phyloP scores from a whole-genome alignment of 306 rosid genomes.

The Ochetophila trinervis region DNA sequence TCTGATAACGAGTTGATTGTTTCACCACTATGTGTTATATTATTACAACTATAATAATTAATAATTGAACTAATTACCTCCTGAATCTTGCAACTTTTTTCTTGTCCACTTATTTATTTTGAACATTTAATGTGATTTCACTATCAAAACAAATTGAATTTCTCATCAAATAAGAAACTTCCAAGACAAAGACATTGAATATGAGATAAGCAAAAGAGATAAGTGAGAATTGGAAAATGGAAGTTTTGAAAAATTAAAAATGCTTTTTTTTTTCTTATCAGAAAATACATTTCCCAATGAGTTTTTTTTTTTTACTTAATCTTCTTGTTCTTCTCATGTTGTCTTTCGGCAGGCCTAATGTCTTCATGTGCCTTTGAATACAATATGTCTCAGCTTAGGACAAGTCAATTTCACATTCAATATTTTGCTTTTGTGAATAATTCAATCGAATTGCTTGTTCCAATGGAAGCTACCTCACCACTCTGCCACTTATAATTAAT shows the following conservation, averaged over 20 bases:
- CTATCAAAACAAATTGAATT: not conserved
- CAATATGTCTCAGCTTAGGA: conserved; percentile 1
- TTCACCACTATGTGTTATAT: no score
- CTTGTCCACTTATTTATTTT: not conserved
- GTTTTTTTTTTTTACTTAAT: conserved; percentile 5
- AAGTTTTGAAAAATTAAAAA: not conserved
- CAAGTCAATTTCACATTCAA: conserved; percentile 27
- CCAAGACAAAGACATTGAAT: not conserved
- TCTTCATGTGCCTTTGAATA: conserved; percentile 12
- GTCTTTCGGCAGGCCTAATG: no score
- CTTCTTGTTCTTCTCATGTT: not conserved
- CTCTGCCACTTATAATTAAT: conserved; percentile 12
- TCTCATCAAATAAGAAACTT: not conserved
- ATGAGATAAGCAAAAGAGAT: not conserved
- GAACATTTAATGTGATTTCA: not conserved
- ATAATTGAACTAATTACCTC: no score
- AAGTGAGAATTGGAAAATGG: conserved; percentile 1
- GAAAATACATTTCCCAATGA: conserved; percentile 44
- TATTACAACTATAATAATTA: no score
- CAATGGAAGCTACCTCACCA: conserved; percentile 9
- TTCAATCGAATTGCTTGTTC: conserved; percentile 16
- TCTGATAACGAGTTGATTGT: no score
- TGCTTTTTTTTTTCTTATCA: not conserved
- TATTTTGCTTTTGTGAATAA: not conserved
- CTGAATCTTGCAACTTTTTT: not conserved